phyloP scores from a whole-genome alignment of 2,329 filamentous ascomycete genomes.

The Arthrocladium fulminans region DNA sequence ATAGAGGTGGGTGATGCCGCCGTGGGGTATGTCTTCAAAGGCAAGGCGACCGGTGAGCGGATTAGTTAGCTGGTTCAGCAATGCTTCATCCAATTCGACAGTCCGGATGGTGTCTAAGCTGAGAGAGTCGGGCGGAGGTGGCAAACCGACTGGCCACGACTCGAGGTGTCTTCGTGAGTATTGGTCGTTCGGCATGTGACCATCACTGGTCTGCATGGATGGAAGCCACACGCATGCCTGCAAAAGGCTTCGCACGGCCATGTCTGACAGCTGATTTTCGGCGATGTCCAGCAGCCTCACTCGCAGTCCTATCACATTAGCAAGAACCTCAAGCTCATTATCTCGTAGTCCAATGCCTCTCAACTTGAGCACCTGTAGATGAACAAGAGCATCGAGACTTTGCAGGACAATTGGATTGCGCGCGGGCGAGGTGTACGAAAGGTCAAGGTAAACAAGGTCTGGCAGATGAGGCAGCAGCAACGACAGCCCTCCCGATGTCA shows the following conservation, averaged over 20 bases:
- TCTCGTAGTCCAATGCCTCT: constrained; percentile 47
- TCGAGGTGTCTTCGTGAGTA: constrained; percentile 16
- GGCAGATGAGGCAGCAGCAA: constrained; percentile 46
- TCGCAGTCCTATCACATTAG: constrained; percentile 42
- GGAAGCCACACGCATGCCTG: constrained; percentile 40
- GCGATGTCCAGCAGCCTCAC: constrained; percentile 50
- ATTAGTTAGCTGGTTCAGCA: constrained; percentile 41
- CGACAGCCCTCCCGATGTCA: constrained; percentile 47
- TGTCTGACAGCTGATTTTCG: constrained; percentile 50
- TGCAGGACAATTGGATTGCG: constrained; percentile 42
- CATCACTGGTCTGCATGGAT: constrained; percentile 23
- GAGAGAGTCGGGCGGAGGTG: constrained; percentile 31
- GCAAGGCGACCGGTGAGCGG: constrained; percentile 45
- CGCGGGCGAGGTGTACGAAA: constrained; percentile 46
- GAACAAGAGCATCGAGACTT: constrained; percentile 38
- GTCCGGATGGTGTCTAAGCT: constrained; percentile 34
- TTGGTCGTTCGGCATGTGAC: constrained; percentile 22
- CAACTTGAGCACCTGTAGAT: constrained; percentile 50
- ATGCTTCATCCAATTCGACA: constrained; percentile 44
- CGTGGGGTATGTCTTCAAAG: constrained; percentile 46
- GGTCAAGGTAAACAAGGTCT: constrained; percentile 48
- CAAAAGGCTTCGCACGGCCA: constrained; percentile 43
- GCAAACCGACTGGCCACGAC: constrained; percentile 25
- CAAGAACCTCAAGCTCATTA: constrained; percentile 43
- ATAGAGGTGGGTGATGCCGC: constrained; percentile 53